Base-by-base conservation (phyloP, 306 rosid species). In the Abrus pulchellus region DNA sequence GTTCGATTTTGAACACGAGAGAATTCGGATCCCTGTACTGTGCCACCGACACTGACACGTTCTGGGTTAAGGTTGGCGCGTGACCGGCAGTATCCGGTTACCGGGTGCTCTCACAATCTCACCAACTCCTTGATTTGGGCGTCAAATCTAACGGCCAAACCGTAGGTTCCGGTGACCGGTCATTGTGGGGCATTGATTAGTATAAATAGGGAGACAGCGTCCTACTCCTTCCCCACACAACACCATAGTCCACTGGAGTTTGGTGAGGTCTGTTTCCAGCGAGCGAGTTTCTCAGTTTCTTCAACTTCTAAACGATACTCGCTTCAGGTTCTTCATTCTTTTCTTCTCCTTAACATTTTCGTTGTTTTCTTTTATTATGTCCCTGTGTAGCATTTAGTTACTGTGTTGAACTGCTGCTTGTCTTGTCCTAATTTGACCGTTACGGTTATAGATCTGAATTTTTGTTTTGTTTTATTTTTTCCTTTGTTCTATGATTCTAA, bases 111-210 rank as follows among this genome's bases (percentile, higher is more conserved):
- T 13, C 29, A 28, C 49, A 9, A 6, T 20, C 75, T 36, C 85
- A 89, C 94, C 93, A 87, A 89, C 91, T 83, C 84, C 55, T 82
- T 32, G 72, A 78, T 36, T 7, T 80, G 5, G 14, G 68, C 50
- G 38, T 64, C 44, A 29, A 69, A 88, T 81, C 89, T 38, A 73
- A 84, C 85, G 84, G 86, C 83, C 3, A 44, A 30, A 86, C 87
- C 75, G 85, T 33, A 7, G 5, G 63, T 28, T 27, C 84, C 93
- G 87, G 93, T 86, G n/a, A 49, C 83, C 86, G 68, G 94, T 90
- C 64, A 61, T 20, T 3, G 27, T 5, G 12, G 32, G 34, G 1
- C 56, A 4, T 52, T n/a, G 41, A 13, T 6, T 0, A 50, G 60
- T 92, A 92, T 89, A 90, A 89, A 88, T 79, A 49, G 6, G 32